These are phyloP conservation scores for Phytophthora hybrid DNA, from an alignment of 352 stramenopile species.

Conservation along the genomic window DNA sequence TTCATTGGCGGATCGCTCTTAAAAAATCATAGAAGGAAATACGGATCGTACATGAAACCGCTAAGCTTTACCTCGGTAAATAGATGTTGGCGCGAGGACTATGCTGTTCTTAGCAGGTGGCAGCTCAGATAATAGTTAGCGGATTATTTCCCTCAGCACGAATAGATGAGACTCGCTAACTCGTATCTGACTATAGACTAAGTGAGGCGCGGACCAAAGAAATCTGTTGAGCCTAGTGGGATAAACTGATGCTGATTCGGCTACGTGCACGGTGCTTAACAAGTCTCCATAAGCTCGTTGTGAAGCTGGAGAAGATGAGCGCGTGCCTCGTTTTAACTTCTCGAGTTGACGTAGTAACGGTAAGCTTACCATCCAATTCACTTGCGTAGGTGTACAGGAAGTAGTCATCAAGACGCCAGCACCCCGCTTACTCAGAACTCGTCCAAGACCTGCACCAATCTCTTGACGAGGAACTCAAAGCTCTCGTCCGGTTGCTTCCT, in stretches of 20 bases:
- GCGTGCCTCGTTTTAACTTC: not conserved
- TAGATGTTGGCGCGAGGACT: not conserved
- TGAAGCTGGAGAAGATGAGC: not conserved
- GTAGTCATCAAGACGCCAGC: too few species aligned
- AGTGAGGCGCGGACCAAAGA: not conserved
- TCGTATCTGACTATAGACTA: not conserved
- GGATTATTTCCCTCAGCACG: not conserved
- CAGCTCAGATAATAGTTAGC: not conserved
- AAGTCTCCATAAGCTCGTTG: not conserved
- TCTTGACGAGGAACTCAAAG: too few species aligned
- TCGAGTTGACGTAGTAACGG: not conserved
- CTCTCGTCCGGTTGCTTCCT: too few species aligned
- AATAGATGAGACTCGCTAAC: not conserved
- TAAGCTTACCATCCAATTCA: too few species aligned
- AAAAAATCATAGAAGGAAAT: not conserved
- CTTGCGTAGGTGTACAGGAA: too few species aligned
- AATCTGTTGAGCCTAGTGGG: not conserved
- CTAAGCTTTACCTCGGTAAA: not conserved
- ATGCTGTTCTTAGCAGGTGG: not conserved
- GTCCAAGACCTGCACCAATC: too few species aligned
- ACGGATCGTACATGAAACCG: not conserved
- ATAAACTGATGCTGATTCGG: not conserved
- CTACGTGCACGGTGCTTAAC: not conserved
- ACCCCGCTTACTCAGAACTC: too few species aligned
- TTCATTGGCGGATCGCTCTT: not conserved